Base-by-base conservation (phyloP, 305 asterid genomes). In the Rubia peregrina region DNA sequence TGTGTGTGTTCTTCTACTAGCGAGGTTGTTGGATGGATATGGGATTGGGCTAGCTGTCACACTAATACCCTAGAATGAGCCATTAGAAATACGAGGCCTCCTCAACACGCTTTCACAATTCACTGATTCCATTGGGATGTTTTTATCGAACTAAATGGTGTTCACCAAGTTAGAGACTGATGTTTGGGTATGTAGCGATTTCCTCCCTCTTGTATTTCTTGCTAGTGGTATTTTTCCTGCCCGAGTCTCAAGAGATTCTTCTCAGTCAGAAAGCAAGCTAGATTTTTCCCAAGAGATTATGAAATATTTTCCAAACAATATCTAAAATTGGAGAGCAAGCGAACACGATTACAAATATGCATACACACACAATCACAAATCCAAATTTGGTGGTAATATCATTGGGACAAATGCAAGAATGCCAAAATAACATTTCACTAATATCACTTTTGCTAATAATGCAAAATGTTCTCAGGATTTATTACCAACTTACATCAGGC, bases 91-190 rank as follows among this genome's bases (percentile, higher is more conserved):
- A 51, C 79, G 98, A 73, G 97, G 98, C 19, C 71, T 68, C 2
- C 79, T 93, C 9, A 91, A 91, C 71, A 93, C 96, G 16, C 81
- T 91, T 7, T 97, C 97, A 13, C 96, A 91, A 85, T 90, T 91
- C 67, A 86, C 89, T 24, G 96, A 95, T 64, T 85, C 91, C 63
- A 79, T 79, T 55, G 97, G 98, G 26, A 89, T 91, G 96, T 88
- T 93, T 64, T 61, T 93, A 73, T 82, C 97, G 0, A 89, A 91
- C 65, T 90, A 92, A 75, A 91, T 93, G 97, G 96, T 89, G 6
- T 91, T 93, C 65, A 87, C 98, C 98, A 5, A 90, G 86, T 71
- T 93, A 97, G 97, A 85, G 97, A 74, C 73, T 87, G 82, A 93
- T 93, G 98, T 92, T 93, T 33, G 98, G 98, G 36, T 82, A 89